A percentile compares a stretch with the other conserved stretches of the same genome.
Conservation (phyloP, 768 basidiomycete genomes). For the Albatrellus ellisii region DNA sequence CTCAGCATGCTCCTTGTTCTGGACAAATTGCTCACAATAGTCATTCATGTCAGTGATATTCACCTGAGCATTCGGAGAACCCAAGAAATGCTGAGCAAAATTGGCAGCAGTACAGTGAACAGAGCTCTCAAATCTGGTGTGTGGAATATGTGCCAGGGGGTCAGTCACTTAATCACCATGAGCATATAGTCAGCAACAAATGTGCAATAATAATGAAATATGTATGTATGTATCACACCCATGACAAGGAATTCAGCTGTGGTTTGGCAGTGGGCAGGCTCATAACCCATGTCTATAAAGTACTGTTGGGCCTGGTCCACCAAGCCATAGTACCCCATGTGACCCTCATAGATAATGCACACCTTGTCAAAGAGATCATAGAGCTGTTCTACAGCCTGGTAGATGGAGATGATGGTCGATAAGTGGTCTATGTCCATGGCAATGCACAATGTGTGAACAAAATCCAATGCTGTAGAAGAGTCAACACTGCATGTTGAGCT, state of each 20-base stretch:
- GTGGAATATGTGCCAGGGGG: conserved; percentile 39
- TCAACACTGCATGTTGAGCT: conserved; percentile 39
- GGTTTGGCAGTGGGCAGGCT: conserved; percentile 40
- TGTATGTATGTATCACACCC: too few relatives aligned
- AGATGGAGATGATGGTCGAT: conserved; percentile 65
- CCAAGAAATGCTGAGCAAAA: conserved; percentile 28
- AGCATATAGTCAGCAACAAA: too few relatives aligned
- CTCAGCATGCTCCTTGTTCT: conserved; percentile 26
- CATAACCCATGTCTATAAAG: conserved; percentile 57
- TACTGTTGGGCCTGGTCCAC: conserved; percentile 51
- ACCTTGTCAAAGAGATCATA: conserved; percentile 69
- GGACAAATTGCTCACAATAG: conserved; percentile 31
- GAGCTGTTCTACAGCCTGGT: conserved; percentile 66
- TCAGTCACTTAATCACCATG: conserved; percentile 57
- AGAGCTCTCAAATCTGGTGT: conserved; percentile 24
- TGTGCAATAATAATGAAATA: too few relatives aligned
- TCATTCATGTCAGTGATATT: conserved; percentile 34
- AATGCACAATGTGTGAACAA: conserved; percentile 42
- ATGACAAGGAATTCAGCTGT: too few relatives aligned
- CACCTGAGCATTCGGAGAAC: conserved; percentile 25
- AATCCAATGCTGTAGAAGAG: conserved; percentile 46
- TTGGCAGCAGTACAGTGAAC: conserved; percentile 43
- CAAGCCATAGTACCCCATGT: conserved; percentile 64
- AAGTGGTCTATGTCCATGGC: conserved; percentile 31
- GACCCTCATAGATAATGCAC: conserved; percentile 61